Evolutionary conservation across 2,329 filamentous ascomycete genomes (phyloP).

Genomic region (Claviceps fusiformis): DNA sequence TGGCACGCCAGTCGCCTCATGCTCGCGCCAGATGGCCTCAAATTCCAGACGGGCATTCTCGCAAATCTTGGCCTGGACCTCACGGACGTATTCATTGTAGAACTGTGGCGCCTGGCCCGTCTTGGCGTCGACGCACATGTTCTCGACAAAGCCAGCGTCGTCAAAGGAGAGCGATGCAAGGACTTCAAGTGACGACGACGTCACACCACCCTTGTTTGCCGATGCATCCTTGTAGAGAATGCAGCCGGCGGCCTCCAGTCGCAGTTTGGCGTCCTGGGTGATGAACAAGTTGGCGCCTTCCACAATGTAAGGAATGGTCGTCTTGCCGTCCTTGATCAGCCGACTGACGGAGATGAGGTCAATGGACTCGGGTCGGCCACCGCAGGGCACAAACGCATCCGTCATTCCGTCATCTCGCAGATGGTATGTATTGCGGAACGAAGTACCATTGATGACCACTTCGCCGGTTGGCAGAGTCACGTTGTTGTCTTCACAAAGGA

Average conservation of each 20-base stretch:
- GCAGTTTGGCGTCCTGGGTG: slow-evolving; percentile 92
- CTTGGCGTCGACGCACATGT: slow-evolving; percentile 75
- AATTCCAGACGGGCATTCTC: slow-evolving; percentile 90
- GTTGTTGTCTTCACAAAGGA: slow-evolving; percentile 84
- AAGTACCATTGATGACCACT: slow-evolving; percentile 75
- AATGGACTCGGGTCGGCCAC: slow-evolving; percentile 91
- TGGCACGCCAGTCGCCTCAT: slow-evolving; percentile 64
- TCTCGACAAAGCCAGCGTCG: slow-evolving; percentile 70
- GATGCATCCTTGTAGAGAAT: slow-evolving; percentile 96
- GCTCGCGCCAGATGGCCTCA: slow-evolving; percentile 94
- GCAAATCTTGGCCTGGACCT: slow-evolving; percentile 82
- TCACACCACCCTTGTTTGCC: slow-evolving; percentile 97
- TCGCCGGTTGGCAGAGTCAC: slow-evolving; percentile 81
- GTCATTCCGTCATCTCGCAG: slow-evolving; percentile 64
- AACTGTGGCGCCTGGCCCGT: slow-evolving; percentile 68
- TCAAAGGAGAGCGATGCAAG: slow-evolving; percentile 91
- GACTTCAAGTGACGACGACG: slow-evolving; percentile 91
- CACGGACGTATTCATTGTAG: slow-evolving; percentile 84
- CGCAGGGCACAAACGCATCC: slow-evolving; percentile 89
- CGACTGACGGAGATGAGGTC: slow-evolving; percentile 78
- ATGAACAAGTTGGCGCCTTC: slow-evolving; percentile 98
- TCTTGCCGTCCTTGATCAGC: slow-evolving; percentile 83
- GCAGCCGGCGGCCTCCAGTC: slow-evolving; percentile 87
- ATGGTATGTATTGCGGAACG: slow-evolving; percentile 97
- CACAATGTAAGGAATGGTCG: slow-evolving; percentile 82